A percentile compares a stretch with the other conserved stretches of the same genome.
Evolutionary conservation across 176 grass and related monocot genomes (phyloP).

Genomic region (Coix lacrymajobi): DNA sequence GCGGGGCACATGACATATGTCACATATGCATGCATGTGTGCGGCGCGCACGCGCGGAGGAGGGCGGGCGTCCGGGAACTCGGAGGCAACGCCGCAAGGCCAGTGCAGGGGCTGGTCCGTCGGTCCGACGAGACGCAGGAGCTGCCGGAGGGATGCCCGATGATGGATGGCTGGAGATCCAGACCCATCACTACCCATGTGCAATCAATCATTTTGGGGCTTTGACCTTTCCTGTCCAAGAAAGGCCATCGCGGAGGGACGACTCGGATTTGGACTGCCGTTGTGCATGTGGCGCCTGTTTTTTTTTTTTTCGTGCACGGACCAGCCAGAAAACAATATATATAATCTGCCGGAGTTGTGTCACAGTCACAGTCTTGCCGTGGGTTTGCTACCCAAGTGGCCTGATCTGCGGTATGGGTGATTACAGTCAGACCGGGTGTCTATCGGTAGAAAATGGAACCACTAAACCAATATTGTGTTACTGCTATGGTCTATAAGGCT

Average conservation of each 20-base stretch:
- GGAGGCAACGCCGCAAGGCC: neutral
- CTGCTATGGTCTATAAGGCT: too few species aligned
- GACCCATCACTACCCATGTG: conserved; percentile 4
- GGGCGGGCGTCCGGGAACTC: neutral
- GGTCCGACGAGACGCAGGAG: neutral
- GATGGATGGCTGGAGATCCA: neutral
- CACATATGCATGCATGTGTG: neutral
- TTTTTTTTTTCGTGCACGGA: neutral
- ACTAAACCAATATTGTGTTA: neutral
- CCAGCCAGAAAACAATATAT: too few species aligned
- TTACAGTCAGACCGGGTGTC: neutral
- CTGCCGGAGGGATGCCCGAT: neutral
- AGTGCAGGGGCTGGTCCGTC: neutral
- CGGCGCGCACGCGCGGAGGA: neutral
- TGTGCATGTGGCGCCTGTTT: neutral
- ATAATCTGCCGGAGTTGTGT: neutral
- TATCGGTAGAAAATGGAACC: neutral
- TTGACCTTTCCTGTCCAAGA: conserved; percentile 8
- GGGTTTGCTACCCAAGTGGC: neutral
- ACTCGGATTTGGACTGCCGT: conserved; percentile 9
- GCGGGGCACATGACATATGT: neutral
- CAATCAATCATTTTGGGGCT: too few species aligned
- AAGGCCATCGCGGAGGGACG: neutral
- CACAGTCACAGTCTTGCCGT: neutral
- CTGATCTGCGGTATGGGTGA: neutral